Conservation (phyloP, 164 flowering plant genomes). For the Annona cherimola region DNA sequence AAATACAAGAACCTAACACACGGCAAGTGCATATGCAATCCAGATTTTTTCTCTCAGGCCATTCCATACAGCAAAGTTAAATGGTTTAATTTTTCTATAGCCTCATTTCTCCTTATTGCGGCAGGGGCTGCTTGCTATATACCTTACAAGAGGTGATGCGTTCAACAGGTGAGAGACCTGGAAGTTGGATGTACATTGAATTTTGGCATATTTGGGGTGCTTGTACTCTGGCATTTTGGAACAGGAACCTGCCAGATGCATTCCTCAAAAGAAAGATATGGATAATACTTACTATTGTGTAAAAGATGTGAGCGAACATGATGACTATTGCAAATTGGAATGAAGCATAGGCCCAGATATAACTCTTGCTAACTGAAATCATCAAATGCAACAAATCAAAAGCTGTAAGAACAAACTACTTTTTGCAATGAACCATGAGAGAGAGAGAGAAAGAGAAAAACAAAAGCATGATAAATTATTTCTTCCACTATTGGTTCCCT, state of each 20-base stretch:
- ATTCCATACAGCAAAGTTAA: not conserved
- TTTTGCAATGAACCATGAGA: not conserved
- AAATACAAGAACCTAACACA: not conserved
- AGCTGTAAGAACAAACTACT: not conserved
- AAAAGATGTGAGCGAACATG: slow-evolving; percentile 79
- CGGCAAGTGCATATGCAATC: not conserved
- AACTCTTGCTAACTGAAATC: slow-evolving; percentile 67
- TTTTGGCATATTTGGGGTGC: not conserved
- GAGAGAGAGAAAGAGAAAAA: not conserved
- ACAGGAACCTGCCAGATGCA: not conserved
- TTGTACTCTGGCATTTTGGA: not conserved
- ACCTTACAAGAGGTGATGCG: not conserved
- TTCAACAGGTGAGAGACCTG: not conserved
- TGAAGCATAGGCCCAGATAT: slow-evolving; percentile 83
- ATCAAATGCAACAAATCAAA: slow-evolving; percentile 1
- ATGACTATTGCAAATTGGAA: slow-evolving; percentile 80
- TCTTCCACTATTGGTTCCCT: not conserved
- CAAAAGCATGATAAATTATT: not conserved
- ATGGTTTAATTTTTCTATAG: too few species aligned
- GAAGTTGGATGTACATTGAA: not conserved
- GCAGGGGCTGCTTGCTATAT: too few species aligned
- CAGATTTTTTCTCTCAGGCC: not conserved
- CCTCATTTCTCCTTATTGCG: too few species aligned
- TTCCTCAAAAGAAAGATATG: not conserved
- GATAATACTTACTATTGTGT: slow-evolving; percentile 52